Conservation (phyloP, 108 stramenopile species). For the Mediolabrus comicus region DNA sequence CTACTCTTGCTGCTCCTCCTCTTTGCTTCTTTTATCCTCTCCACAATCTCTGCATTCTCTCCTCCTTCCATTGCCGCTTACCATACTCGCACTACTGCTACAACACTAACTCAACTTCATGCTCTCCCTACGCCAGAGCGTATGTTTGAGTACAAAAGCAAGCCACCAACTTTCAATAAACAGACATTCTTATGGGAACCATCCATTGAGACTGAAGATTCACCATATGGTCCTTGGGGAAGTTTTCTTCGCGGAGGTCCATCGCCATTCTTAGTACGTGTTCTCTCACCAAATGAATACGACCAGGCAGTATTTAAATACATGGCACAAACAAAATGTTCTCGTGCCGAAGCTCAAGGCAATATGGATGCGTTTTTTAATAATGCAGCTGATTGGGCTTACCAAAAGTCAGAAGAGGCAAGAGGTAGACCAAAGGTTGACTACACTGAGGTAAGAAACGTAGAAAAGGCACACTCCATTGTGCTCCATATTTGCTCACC, state of each 20-base stretch:
- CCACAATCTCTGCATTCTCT: background rate
- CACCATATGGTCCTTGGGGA: constrained; percentile 29
- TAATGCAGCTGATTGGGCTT: constrained; percentile 61
- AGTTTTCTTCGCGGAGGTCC: constrained; percentile 50
- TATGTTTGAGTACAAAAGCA: background rate
- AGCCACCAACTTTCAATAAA: background rate
- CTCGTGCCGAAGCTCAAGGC: constrained; percentile 49
- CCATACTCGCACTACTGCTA: background rate
- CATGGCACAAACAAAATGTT: constrained; percentile 37
- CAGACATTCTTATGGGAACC: background rate
- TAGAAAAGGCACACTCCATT: no score
- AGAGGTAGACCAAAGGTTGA: constrained; percentile 39
- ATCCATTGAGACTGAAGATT: background rate
- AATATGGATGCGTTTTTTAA: constrained; percentile 61
- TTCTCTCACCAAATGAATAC: constrained; percentile 41
- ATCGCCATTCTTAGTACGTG: constrained; percentile 36
- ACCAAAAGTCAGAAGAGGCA: constrained; percentile 40
- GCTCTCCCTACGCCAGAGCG: background rate
- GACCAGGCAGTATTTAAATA: constrained; percentile 56
- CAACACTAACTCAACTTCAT: background rate
- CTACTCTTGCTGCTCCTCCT: background rate
- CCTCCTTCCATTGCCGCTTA: background rate
- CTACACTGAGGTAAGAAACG: constrained; percentile 39
- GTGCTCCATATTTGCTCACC: no score
- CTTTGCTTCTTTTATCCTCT: background rate